A percentile compares a stretch with the other conserved stretches of the same genome.
Evolutionary conservation across 2,329 filamentous ascomycete genomes (phyloP).

Genomic region (Ophiognomonia clavigignenti-juglandacearum): DNA sequence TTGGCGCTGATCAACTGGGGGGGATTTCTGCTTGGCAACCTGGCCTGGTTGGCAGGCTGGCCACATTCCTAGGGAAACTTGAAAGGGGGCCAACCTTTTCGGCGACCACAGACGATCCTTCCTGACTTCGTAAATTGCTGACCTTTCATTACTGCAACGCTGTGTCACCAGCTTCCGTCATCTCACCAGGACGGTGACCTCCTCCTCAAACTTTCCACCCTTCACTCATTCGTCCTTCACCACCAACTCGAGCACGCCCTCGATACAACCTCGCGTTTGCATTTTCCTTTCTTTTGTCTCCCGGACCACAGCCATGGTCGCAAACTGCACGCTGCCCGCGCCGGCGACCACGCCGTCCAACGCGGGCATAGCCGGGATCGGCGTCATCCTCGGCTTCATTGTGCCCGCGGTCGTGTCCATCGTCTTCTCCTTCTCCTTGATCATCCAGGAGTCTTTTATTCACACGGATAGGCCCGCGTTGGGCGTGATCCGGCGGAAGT

Average conservation of each 20-base stretch:
- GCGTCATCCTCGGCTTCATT: conserved; percentile 15
- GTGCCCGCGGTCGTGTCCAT: conserved; percentile 12
- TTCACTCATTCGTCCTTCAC: too few relatives aligned
- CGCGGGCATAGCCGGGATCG: background rate
- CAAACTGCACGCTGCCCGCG: background rate
- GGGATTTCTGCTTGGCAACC: too few relatives aligned
- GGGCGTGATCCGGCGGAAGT: conserved; percentile 43
- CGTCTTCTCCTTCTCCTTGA: conserved; percentile 11
- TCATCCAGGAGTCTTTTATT: conserved; percentile 15
- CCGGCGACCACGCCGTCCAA: background rate
- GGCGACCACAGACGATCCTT: too few relatives aligned
- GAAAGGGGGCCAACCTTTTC: too few relatives aligned
- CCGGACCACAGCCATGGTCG: background rate
- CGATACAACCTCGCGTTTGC: background rate
- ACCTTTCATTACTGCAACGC: too few relatives aligned
- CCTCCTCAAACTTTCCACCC: too few relatives aligned
- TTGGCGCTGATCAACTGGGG: background rate
- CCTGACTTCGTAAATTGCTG: background rate
- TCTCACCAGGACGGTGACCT: too few relatives aligned
- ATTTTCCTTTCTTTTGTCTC: background rate
- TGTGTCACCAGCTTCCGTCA: too few relatives aligned
- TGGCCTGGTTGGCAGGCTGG: background rate
- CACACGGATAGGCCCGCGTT: conserved; percentile 5
- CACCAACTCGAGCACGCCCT: background rate
- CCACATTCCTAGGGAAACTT: too few relatives aligned